Evolutionary conservation across 768 basidiomycete genomes (phyloP).

Genomic region (Mycena belliarum): DNA sequence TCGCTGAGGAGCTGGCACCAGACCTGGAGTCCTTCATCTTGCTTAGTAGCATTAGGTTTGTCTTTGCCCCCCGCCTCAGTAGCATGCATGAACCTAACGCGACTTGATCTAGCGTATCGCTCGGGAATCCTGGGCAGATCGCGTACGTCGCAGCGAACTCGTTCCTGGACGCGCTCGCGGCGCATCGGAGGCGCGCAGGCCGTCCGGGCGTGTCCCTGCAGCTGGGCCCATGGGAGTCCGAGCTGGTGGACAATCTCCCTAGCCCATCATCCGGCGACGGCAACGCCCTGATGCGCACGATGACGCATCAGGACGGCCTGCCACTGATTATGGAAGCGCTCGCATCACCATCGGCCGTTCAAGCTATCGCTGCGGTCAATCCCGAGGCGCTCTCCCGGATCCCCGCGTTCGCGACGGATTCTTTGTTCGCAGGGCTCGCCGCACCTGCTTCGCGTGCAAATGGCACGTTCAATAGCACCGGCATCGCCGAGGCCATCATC

Average conservation of each 20-base stretch:
- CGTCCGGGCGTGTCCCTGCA: constrained; percentile 31
- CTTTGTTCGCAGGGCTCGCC: constrained; percentile 10
- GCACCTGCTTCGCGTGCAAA: neutral
- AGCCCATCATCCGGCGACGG: neutral
- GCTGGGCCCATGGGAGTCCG: constrained; percentile 34
- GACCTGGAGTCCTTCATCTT: constrained; percentile 32
- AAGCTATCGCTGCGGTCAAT: constrained; percentile 25
- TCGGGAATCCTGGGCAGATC: constrained; percentile 31
- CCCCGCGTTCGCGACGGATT: neutral
- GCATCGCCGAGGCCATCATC: constrained; percentile 22
- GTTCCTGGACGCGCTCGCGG: constrained; percentile 32
- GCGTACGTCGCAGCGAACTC: constrained; percentile 32
- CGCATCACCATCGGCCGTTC: constrained; percentile 14
- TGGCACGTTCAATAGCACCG: constrained; percentile 15
- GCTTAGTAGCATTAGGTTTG: constrained; percentile 32
- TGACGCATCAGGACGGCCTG: constrained; percentile 23
- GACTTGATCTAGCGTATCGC: constrained; percentile 23
- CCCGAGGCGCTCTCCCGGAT: neutral
- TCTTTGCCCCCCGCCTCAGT: too few species aligned
- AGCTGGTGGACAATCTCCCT: constrained; percentile 1
- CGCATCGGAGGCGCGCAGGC: constrained; percentile 28
- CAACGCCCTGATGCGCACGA: constrained; percentile 6
- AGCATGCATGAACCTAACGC: too few species aligned
- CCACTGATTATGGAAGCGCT: constrained; percentile 26
- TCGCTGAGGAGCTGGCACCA: constrained; percentile 28